A percentile compares a stretch with the other conserved stretches of the same genome.
Evolutionary conservation across 768 basidiomycete genomes (phyloP).

Genomic region (Sarcodon aspratus): DNA sequence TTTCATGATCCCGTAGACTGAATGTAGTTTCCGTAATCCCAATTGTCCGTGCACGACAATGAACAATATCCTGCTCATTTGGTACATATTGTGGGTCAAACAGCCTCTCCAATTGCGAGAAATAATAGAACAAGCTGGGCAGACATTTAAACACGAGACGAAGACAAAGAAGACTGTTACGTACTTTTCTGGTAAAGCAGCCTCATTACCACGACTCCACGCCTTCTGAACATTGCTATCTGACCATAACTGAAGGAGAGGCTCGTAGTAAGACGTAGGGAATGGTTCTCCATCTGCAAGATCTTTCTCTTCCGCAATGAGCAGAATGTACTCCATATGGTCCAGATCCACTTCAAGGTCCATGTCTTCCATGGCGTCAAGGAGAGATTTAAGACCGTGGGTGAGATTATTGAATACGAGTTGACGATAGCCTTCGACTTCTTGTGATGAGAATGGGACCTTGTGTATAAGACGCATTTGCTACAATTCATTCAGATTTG

Average conservation of each 20-base stretch:
- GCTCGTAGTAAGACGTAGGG: conserved; percentile 53
- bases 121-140: conserved; percentile 64
- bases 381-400: conserved; percentile 68
- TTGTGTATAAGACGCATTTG: conserved; percentile 97
- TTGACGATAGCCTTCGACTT: conserved; percentile 84
- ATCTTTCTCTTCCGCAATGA: conserved; percentile 60
- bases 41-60: conserved; percentile 76
- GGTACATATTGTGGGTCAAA: conserved; percentile 68
- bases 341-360: conserved; percentile 59
- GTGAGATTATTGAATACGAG: conserved; percentile 90
- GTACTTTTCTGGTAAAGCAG: conserved; percentile 85
- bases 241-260: conserved; percentile 63
- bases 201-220: conserved; percentile 81
- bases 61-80: conserved; percentile 80
- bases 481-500: conserved; percentile 22
- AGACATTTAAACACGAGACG: neutral
- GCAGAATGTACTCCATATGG: conserved; percentile 42
- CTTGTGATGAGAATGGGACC: conserved; percentile 68
- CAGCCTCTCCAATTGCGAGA: conserved; percentile 64
- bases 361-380: conserved; percentile 88
- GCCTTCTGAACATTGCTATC: conserved; percentile 68
- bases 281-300: conserved; percentile 75
- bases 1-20: conserved; percentile 63
- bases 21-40: conserved; percentile 89
- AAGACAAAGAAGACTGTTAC: conserved; percentile 9